A percentile compares a stretch with the other conserved stretches of the same genome.
phyloP scores from a whole-genome alignment of 2,329 filamentous ascomycete species.

The Fusarium sp. region DNA sequence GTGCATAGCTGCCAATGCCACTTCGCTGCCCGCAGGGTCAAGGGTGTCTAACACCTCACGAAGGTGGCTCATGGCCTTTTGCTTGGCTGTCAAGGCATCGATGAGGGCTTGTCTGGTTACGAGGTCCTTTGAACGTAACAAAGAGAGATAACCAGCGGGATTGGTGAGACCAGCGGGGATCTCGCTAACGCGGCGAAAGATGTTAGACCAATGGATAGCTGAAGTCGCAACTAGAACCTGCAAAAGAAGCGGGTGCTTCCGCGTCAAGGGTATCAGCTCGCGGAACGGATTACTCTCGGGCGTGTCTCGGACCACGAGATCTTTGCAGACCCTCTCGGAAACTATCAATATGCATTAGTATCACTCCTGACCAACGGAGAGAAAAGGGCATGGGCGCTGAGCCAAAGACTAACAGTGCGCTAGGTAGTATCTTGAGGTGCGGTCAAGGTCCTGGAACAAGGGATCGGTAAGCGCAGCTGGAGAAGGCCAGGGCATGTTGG shows the following conservation, averaged over 20 bases:
- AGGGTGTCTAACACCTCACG: slow-evolving; percentile 58
- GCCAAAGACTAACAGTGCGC: slow-evolving; percentile 60
- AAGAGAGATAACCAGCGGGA: slow-evolving; percentile 55
- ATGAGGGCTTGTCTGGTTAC: slow-evolving; percentile 59
- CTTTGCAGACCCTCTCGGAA: slow-evolving; percentile 66
- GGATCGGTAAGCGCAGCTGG: slow-evolving; percentile 64
- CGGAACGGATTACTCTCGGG: slow-evolving; percentile 64
- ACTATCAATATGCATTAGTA: slow-evolving; percentile 55
- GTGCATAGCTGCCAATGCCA: slow-evolving; percentile 63
- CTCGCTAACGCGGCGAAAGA: slow-evolving; percentile 55
- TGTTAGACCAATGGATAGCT: slow-evolving; percentile 65
- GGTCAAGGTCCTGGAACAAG: slow-evolving; percentile 67
- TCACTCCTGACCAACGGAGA: slow-evolving; percentile 19
- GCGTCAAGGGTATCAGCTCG: slow-evolving; percentile 64
- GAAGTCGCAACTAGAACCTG: slow-evolving; percentile 66
- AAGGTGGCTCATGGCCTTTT: slow-evolving; percentile 62
- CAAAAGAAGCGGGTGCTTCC: slow-evolving; percentile 61
- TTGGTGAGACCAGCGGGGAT: slow-evolving; percentile 53
- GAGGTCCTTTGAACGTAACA: slow-evolving; percentile 57
- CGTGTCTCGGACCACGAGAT: slow-evolving; percentile 66
- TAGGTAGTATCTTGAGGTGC: slow-evolving; percentile 62
- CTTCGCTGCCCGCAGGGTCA: slow-evolving; percentile 60
- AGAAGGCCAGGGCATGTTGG: slow-evolving; percentile 40
- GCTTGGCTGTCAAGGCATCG: slow-evolving; percentile 63
- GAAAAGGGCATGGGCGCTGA: slow-evolving; percentile 11